Base-by-base conservation (phyloP, 192 early-diverging fungal genomes). In the Podila minutissima region DNA sequence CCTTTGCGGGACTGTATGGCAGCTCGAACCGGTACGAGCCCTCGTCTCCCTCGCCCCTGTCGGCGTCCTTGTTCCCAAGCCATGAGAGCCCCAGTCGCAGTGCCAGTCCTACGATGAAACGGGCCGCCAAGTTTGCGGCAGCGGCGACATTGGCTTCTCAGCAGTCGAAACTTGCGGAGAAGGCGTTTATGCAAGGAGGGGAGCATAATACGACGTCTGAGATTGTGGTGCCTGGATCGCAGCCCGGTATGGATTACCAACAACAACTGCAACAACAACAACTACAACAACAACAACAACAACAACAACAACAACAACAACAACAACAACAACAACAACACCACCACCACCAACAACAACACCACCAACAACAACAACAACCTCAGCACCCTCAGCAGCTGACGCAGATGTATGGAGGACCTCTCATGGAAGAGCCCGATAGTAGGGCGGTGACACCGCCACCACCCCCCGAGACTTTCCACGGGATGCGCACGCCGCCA, bases 401-500 rank as follows among this genome's bases (percentile, higher is more conserved):
- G 17, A n/a, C 7, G 20, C 20, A n/a, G 9, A 55, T 55, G 53
- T 26, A 55, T 24, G 53, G 24, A 55, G 53, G 24, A n/a, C 8
- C 53, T 7, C 5, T 22, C 13, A 55, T 11, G 22, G 53, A 55
- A 55, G 50, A 53, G 19, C 1, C 53, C 1, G 5, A n/a, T 24
- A 10, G 9, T 37, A 26, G 53, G n/a, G 22, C 51, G 6, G 24
- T n/a, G 53, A 55, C 53, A 10, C 53, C 53, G 9, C 53, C 53
- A 22, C 51, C 64, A 5, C 57, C 22, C 9, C 22, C 57, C 7
- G 57, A 58, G 1, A 24, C 24, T 1, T 33, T 22, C 15, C 71
- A 32, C 20, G 59, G 65, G 35, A 67, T 74, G 5, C 38, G 60
- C 37, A 74, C 73, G 37, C 73, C 73, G 2, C 73, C 73, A 8